These are phyloP conservation scores for Starmerella vaccinii DNA, from an alignment of 805 yeast genomes.

Conservation along the genomic window DNA sequence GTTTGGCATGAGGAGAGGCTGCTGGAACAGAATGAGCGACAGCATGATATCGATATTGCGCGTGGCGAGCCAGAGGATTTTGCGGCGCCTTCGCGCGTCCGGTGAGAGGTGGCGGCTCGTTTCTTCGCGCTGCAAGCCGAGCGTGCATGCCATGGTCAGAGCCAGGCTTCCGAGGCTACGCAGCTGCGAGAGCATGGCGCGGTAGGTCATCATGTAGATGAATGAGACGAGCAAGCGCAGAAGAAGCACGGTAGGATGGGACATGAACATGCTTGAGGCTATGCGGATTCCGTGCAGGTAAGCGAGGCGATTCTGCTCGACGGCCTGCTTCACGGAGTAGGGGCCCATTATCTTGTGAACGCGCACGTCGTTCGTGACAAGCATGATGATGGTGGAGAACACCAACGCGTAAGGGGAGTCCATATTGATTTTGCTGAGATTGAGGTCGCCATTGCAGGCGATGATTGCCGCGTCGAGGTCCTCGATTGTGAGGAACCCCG, in stretches of 20 bases:
- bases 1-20: slow-evolving; percentile 35
- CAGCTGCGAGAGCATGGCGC: slow-evolving; percentile 20
- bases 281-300: slow-evolving; percentile 38
- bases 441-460: slow-evolving; percentile 11
- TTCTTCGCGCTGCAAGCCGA: slow-evolving; percentile 48
- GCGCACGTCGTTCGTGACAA: slow-evolving; percentile 1
- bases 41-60: slow-evolving; percentile 39
- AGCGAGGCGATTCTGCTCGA: slow-evolving; percentile 38
- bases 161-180: slow-evolving; percentile 38
- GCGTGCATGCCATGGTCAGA: slow-evolving; percentile 44
- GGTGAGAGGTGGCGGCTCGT: slow-evolving; percentile 33
- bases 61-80: slow-evolving; percentile 43
- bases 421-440: slow-evolving; percentile 8
- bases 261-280: slow-evolving; percentile 37
- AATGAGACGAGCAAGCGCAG: slow-evolving; percentile 37
- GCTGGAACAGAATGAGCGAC: slow-evolving; percentile 40
- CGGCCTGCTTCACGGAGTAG: slow-evolving; percentile 1
- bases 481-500: slow-evolving; percentile 4
- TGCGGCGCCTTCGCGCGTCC: slow-evolving; percentile 34
- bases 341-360: not conserved
- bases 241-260: slow-evolving; percentile 14
- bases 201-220: slow-evolving; percentile 23
- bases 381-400: slow-evolving; percentile 11
- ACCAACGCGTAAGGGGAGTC: slow-evolving; percentile 17
- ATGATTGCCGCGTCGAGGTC: slow-evolving; percentile 10